Evolutionary conservation across 495 filamentous ascomycete species (phyloP).

Genomic region (Cercophora scortea): DNA sequence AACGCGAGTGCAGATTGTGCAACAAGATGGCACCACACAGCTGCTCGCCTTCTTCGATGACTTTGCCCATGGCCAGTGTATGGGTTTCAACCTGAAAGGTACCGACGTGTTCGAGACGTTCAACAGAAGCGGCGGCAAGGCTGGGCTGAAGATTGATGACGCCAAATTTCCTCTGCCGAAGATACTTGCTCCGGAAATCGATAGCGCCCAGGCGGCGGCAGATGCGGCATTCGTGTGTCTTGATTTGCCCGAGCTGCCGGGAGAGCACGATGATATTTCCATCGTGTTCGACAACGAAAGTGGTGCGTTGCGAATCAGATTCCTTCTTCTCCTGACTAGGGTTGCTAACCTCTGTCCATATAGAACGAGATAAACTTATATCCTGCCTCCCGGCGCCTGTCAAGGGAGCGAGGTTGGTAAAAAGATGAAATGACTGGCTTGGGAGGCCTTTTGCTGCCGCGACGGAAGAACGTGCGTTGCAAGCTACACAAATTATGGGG

Average conservation of each 20-base stretch:
- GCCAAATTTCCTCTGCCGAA: constrained; percentile 82
- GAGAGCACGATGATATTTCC: constrained; percentile 83
- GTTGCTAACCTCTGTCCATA: constrained; percentile 14
- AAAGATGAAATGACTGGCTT: constrained; percentile 16
- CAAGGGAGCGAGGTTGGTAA: constrained; percentile 29
- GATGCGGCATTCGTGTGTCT: constrained; percentile 67
- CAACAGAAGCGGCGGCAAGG: constrained; percentile 52
- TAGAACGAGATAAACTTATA: constrained; percentile 38
- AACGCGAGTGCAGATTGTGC: constrained; percentile 71
- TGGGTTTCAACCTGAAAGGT: constrained; percentile 77
- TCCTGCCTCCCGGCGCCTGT: constrained; percentile 39
- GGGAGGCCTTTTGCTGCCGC: background rate
- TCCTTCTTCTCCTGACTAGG: background rate
- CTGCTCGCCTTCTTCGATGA: constrained; percentile 77
- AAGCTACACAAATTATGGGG: too few species aligned
- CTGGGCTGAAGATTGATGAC: constrained; percentile 67
- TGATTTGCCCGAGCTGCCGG: constrained; percentile 79
- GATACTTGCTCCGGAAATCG: constrained; percentile 40
- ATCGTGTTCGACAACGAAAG: constrained; percentile 71
- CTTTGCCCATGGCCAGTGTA: constrained; percentile 73
- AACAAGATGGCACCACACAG: constrained; percentile 62
- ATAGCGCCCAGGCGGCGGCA: constrained; percentile 17
- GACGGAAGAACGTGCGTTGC: too few species aligned
- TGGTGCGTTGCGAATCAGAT: constrained; percentile 51
- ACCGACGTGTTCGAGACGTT: constrained; percentile 74